Conservation (phyloP, 2,329 filamentous ascomycete genomes). For the Neophaeococcomyces mojaviensis region DNA sequence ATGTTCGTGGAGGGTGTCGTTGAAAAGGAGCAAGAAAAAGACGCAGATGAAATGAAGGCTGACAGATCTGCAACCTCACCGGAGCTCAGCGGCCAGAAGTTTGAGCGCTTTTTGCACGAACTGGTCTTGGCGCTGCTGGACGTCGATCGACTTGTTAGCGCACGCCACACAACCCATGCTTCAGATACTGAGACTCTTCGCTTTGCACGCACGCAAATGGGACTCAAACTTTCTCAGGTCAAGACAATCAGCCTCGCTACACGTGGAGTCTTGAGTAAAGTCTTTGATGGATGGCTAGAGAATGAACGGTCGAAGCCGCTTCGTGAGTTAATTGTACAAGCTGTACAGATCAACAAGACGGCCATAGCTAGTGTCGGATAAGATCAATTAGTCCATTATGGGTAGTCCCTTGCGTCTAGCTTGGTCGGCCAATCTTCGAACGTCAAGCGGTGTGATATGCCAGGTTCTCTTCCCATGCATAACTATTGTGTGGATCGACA, state of each 20-base stretch:
- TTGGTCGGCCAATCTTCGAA: no score
- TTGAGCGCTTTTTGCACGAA: slow-evolving; percentile 7
- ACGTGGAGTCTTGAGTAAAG: slow-evolving; percentile 14
- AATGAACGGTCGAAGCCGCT: slow-evolving; percentile 33
- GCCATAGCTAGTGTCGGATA: not conserved
- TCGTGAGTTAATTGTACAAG: slow-evolving; percentile 16
- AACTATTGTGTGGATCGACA: no score
- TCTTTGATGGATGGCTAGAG: slow-evolving; percentile 30
- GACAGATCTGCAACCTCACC: not conserved
- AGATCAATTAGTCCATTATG: no score
- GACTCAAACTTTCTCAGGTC: slow-evolving; percentile 12
- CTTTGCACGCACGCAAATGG: slow-evolving; percentile 18
- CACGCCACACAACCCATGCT: slow-evolving; percentile 9
- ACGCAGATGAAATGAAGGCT: not conserved
- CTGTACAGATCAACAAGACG: not conserved
- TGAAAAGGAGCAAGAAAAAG: slow-evolving; percentile 1
- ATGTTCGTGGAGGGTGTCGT: slow-evolving; percentile 12
- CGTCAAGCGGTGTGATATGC: no score
- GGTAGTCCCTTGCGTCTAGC: no score
- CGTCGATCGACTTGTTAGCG: not conserved
- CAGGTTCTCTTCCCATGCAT: no score
- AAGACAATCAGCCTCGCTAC: slow-evolving; percentile 5
- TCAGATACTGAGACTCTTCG: slow-evolving; percentile 15
- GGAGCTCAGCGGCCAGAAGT: not conserved
- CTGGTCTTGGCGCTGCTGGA: slow-evolving; percentile 8